A percentile compares a stretch with the other conserved stretches of the same genome.
Evolutionary conservation across 352 stramenopile genomes (phyloP).

Genomic region (Pythium rhizo-oryzae): DNA sequence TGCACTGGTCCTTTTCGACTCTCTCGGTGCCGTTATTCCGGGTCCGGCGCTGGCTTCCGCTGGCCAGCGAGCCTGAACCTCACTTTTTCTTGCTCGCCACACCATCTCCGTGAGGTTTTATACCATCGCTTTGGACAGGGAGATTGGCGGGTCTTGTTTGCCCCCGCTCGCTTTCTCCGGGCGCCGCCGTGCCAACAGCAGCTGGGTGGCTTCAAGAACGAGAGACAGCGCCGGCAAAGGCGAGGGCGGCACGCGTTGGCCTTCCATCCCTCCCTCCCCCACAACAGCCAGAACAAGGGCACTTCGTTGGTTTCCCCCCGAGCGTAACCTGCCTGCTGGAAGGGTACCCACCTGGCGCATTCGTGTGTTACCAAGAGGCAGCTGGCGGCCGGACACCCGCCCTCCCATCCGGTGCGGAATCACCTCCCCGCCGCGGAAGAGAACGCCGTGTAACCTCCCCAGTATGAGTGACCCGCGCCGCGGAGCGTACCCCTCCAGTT

Average conservation of each 20-base stretch:
- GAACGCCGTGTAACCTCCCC: background rate
- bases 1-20: too few species aligned
- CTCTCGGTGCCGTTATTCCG: too few species aligned
- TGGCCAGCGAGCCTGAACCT: background rate
- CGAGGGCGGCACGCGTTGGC: background rate
- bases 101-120: background rate
- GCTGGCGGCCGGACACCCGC: background rate
- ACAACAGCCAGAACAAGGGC: too few species aligned
- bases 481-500: background rate
- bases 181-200: background rate
- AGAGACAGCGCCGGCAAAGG: conserved; percentile 6
- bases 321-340: conserved; percentile 2
- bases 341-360: background rate
- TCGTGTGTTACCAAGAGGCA: background rate
- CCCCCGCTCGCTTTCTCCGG: background rate
- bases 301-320: background rate
- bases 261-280: too few species aligned
- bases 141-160: too few species aligned
- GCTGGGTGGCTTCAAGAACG: conserved; percentile 20
- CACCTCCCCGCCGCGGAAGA: background rate
- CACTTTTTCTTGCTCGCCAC: background rate
- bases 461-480: conserved; percentile 17
- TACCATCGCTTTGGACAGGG: background rate
- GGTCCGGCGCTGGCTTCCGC: too few species aligned
- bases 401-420: conserved; percentile 1